Base-by-base conservation (phyloP, 495 filamentous ascomycete genomes). In the Emericellopsis terricola region DNA sequence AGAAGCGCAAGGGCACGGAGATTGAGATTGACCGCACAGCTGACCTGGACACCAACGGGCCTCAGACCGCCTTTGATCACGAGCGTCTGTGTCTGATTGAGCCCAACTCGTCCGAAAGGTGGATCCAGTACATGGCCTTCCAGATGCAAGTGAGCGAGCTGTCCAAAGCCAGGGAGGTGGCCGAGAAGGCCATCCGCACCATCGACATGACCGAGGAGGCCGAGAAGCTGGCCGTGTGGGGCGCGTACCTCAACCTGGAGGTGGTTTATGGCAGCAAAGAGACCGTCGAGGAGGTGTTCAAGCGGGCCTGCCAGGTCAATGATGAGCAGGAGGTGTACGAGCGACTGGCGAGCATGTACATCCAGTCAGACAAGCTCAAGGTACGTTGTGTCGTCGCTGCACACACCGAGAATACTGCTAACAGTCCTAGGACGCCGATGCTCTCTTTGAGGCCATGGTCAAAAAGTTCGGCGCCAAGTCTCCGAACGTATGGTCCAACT, bases 111-210 rank as follows among this genome's bases (percentile, higher is more conserved):
- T 91, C 89, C 1, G 56, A 75, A 29, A 63, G 96, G 16, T 97
- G 89, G 89, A 77, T 92, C 33, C 68, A 78, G 41, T 97, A 94
- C 58, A 92, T 96, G 78, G 85, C 86, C 15, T 93, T 93, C 62
- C 83, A 96, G 55, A 71, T 94, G 47, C 77, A 93, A 51, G 64
- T 92, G 34, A 80, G 79, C 52, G 89, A 96, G 47, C 57, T 87
- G 18, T 69, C 72, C 26, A 85, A 79, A 51, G 84, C 89, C 6
- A 71, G 89, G 32, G 73, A 85, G 36, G 75, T 93, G 41, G 85
- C 81, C 16, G 78, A 93, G 53, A 78, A 89, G 38, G 89, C 89
- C 9, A 63, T 94, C 36, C 73, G 76, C 43, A 86, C 76, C 8
- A 96, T 96, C 49, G 74, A 77, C 53, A 83, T 87, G 43, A 70